A percentile compares a stretch with the other conserved stretches of the same genome.
These are phyloP conservation scores for Rhododendron mucronatum DNA, from an alignment of 148 eudicot genomes.

Conservation along the genomic window DNA sequence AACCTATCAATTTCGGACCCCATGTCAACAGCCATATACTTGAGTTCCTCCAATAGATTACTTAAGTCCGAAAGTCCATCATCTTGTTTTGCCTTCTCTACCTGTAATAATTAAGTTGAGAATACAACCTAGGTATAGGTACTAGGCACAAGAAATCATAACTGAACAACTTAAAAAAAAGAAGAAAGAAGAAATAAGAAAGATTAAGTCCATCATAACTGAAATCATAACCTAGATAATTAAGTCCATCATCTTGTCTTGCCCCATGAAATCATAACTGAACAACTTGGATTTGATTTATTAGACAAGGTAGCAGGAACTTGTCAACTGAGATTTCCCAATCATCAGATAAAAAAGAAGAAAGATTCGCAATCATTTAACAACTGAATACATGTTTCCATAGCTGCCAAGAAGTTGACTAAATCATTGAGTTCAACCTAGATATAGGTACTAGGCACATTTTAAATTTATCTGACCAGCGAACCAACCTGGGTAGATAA, in stretches of 20 bases:
- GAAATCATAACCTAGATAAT: too few species aligned
- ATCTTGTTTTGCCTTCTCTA: constrained; percentile 76
- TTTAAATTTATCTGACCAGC: background rate
- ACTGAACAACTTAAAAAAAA: background rate
- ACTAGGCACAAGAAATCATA: background rate
- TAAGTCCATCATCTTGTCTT: background rate
- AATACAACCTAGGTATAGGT: background rate
- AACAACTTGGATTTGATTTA: background rate
- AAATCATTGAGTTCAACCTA: background rate
- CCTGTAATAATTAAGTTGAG: constrained; percentile 33
- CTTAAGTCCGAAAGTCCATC: constrained; percentile 75
- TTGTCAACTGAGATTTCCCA: background rate
- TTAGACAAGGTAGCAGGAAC: background rate
- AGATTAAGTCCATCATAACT: too few species aligned
- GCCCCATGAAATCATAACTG: background rate
- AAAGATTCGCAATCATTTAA: background rate
- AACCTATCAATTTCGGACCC: constrained; percentile 90
- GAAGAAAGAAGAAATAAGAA: too few species aligned
- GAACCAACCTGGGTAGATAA: background rate
- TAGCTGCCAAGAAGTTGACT: background rate
- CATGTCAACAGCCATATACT: constrained; percentile 92
- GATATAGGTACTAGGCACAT: background rate
- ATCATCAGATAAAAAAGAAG: background rate
- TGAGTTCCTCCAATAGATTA: constrained; percentile 71
- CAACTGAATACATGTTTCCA: background rate